A percentile compares a stretch with the other conserved stretches of the same genome.
These are phyloP conservation scores for Aspergillus affinis DNA, from an alignment of 495 filamentous ascomycete species.

Conservation along the genomic window DNA sequence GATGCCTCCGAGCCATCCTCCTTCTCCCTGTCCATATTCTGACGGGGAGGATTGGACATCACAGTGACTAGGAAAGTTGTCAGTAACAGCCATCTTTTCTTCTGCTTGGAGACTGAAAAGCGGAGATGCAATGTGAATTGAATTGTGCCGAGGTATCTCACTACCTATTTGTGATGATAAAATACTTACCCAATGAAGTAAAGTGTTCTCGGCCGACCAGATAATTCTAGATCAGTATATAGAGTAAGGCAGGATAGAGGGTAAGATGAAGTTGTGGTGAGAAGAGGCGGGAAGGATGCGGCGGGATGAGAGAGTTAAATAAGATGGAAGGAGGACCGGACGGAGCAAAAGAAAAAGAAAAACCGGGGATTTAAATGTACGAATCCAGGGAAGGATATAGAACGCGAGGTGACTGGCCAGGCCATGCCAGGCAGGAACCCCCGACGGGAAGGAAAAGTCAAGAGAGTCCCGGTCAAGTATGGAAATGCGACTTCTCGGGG, in stretches of 20 bases:
- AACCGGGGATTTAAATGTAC: slow-evolving; percentile 1
- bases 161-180: neutral
- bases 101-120: neutral
- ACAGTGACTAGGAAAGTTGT: slow-evolving; percentile 5
- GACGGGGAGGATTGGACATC: slow-evolving; percentile 23
- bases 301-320: slow-evolving; percentile 11
- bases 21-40: slow-evolving; percentile 27
- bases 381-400: no score
- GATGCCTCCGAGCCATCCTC: slow-evolving; percentile 36
- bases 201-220: neutral
- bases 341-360: slow-evolving; percentile 2
- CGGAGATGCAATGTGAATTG: neutral
- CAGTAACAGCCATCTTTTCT: neutral
- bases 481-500: no score
- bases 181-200: neutral
- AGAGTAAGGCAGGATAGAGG: neutral
- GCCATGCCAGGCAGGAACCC: slow-evolving; percentile 19
- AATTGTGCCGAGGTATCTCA: neutral
- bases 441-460: slow-evolving; percentile 10
- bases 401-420: slow-evolving; percentile 4
- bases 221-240: slow-evolving; percentile 8
- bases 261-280: slow-evolving; percentile 8
- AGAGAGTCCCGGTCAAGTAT: neutral
- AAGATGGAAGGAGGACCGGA: slow-evolving; percentile 14
- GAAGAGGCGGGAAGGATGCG: slow-evolving; percentile 4